These are phyloP conservation scores for Pestalotiopsis fici DNA, from an alignment of 2,329 filamentous ascomycete species.

Conservation along the genomic window DNA sequence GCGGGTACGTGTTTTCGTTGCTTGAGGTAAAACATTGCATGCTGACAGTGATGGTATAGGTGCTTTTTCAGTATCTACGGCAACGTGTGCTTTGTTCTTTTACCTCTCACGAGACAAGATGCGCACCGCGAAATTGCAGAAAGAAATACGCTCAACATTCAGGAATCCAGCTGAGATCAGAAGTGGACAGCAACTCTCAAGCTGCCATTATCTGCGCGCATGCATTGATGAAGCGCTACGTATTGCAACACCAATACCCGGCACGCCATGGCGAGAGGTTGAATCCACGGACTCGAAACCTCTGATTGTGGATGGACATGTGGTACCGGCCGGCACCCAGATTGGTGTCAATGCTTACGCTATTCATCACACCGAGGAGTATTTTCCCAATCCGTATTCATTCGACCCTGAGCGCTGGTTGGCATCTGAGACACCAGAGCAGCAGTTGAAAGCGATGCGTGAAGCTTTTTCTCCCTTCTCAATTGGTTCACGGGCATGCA, in stretches of 20 bases:
- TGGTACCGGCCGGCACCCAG: constrained; percentile 33
- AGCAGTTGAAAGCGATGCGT: constrained; percentile 12
- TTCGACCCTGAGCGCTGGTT: constrained; percentile 36
- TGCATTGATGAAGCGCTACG: constrained; percentile 48
- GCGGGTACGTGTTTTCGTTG: constrained; percentile 2
- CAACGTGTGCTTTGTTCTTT: constrained; percentile 32
- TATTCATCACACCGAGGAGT: constrained; percentile 33
- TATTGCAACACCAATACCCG: constrained; percentile 41
- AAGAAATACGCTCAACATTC: constrained; percentile 35
- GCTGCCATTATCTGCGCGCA: constrained; percentile 42
- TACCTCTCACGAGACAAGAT: constrained; percentile 30
- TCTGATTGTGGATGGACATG: constrained; percentile 20
- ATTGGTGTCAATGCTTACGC: constrained; percentile 34
- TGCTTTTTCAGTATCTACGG: constrained; percentile 31
- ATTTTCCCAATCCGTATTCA: constrained; percentile 23
- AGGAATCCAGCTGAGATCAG: constrained; percentile 26
- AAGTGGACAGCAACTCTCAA: constrained; percentile 29
- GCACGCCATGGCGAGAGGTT: constrained; percentile 32
- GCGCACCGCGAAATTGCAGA: constrained; percentile 24
- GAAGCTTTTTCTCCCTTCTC: constrained; percentile 31
- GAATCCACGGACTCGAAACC: constrained; percentile 7
- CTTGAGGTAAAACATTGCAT: too few species aligned
- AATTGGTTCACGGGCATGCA: constrained; percentile 33
- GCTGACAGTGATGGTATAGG: too few species aligned
- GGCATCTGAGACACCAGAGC: constrained; percentile 9